Evolutionary conservation across 2,329 filamentous ascomycete genomes (phyloP), one percentile per base, ranked within the genome.

Genomic region (Xylaria digitata): DNA sequence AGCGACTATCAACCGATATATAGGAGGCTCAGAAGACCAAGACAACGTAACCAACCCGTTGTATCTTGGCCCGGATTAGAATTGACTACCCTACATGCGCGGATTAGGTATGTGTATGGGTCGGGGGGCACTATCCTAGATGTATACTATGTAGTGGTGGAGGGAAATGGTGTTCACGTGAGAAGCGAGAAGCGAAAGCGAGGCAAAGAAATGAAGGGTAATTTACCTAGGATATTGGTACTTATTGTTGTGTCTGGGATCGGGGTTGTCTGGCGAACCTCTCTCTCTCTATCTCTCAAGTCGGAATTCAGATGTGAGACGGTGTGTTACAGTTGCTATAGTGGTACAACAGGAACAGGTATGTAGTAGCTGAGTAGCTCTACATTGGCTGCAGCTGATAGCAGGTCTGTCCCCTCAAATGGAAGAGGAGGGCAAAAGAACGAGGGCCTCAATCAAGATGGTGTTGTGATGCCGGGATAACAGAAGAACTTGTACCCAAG

Each of bases 391-490:
- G 37, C 11, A 55, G 13, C 21, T n/a, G 11, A 43, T 17, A 13
- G 23, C 23, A 26, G 30, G 9, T n/a, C 21, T 55, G 15, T 55
- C 21, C 42, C 13, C 26, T 17, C 53, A 26, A 26, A 21, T 7
- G 21, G 30, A 23, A 17, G 37, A 23, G 7, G 15, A 55, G 6
- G 40, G 32, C 23, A 3, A 21, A 37, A 23, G 21, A 13, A 17
- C 52, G 46, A 61, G 49, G 48, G 65, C 67, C 60, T 63, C 70
- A 64, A 64, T 30, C 46, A 23, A 40, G 50, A 23, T 7, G 50
- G 7, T 15, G 11, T 23, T 17, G 19, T 15, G 49, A 30, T 40
- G 62, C 72, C 69, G 67, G 70, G 67, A 57, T 56, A 56, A 9
- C 30, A 7, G 23, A 61, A 40, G 62, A 67, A 52, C 26, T 56